These are phyloP conservation scores for Eucommia ulmoides DNA, from an alignment of 257 asterid genomes.

Conservation along the genomic window DNA sequence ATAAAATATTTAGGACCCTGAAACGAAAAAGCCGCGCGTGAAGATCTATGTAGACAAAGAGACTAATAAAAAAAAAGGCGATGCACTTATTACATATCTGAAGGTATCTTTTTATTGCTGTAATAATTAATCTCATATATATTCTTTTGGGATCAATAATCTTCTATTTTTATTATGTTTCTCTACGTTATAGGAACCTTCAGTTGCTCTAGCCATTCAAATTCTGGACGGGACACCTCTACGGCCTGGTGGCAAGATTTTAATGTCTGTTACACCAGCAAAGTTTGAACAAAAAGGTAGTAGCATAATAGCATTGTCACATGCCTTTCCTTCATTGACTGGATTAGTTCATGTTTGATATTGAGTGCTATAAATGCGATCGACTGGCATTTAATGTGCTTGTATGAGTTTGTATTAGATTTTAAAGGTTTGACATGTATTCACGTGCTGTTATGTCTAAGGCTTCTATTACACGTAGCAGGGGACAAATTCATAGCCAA, in stretches of 20 bases:
- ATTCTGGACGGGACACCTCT: conserved; percentile 84
- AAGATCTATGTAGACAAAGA: conserved; percentile 80
- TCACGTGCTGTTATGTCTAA: too few relatives aligned
- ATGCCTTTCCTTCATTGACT: conserved; percentile 9
- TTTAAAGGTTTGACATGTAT: too few relatives aligned
- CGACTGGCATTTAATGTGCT: conserved; percentile 6
- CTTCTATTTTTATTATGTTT: not conserved
- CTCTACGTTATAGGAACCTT: conserved; percentile 58
- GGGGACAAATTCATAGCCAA: conserved; percentile 74
- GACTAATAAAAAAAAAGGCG: conserved; percentile 85
- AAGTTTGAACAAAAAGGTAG: conserved; percentile 92
- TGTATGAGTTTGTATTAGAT: conserved; percentile 9
- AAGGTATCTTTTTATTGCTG: conserved; percentile 45
- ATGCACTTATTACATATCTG: conserved; percentile 83
- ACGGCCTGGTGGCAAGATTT: conserved; percentile 59
- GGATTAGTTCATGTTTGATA: conserved; percentile 4
- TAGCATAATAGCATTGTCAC: not conserved
- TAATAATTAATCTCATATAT: conserved; percentile 3
- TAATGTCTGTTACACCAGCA: conserved; percentile 76
- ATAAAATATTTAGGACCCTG: conserved; percentile 81
- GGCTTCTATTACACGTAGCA: conserved; percentile 19
- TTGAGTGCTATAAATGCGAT: too few relatives aligned
- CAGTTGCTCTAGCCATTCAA: conserved; percentile 79
- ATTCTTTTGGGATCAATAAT: conserved; percentile 1
- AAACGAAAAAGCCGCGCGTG: conserved; percentile 84